Evolutionary conservation across 2,329 filamentous ascomycete genomes (phyloP).

Genomic region (Cladorrhinum sp.): DNA sequence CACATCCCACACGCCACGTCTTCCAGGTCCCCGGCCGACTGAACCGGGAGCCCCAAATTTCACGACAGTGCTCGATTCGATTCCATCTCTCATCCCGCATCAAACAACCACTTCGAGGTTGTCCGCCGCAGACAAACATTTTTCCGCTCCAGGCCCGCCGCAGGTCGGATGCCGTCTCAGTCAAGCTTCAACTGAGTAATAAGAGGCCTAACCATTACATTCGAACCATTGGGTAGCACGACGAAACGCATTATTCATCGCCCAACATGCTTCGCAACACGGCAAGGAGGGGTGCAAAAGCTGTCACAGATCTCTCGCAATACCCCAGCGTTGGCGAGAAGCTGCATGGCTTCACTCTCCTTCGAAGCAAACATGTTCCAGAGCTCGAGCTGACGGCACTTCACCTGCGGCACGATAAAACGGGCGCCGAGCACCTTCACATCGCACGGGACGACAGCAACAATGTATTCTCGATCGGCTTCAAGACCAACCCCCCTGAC

Average conservation of each 20-base stretch:
- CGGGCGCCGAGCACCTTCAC: constrained; percentile 92
- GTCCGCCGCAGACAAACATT: not conserved
- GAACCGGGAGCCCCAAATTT: not conserved
- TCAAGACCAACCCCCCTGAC: constrained; percentile 98
- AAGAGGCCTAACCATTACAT: not conserved
- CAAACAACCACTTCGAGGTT: not conserved
- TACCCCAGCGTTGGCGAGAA: constrained; percentile 79
- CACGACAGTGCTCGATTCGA: not conserved
- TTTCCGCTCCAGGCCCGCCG: constrained; percentile 3
- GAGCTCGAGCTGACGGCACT: constrained; percentile 91
- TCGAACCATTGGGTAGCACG: not conserved
- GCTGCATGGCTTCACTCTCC: constrained; percentile 88
- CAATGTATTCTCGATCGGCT: constrained; percentile 99
- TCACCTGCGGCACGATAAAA: constrained; percentile 90
- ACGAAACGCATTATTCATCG: not conserved
- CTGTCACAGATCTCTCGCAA: constrained; percentile 71
- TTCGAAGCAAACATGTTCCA: constrained; percentile 85
- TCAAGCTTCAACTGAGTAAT: not conserved
- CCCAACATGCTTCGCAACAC: constrained; percentile 26
- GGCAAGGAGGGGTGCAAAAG: constrained; percentile 48
- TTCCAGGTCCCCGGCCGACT: not conserved
- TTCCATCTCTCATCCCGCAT: constrained; percentile 5
- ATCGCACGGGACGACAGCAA: constrained; percentile 94
- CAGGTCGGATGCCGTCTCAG: constrained; percentile 6
- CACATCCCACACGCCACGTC: not conserved